These are phyloP conservation scores for Stereocaulon alpinum DNA, from an alignment of 495 filamentous ascomycete genomes.

Conservation along the genomic window DNA sequence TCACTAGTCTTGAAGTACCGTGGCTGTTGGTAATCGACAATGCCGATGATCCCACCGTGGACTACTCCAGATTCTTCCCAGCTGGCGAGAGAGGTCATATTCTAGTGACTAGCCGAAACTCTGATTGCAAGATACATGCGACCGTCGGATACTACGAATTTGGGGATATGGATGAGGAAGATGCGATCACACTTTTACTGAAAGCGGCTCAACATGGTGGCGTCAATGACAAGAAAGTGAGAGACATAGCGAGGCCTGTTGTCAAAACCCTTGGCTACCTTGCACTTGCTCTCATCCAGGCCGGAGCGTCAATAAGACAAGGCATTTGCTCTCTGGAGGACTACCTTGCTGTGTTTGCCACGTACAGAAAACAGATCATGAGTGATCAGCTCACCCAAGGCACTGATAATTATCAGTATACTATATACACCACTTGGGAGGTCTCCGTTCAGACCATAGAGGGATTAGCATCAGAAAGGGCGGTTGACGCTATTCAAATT, in stretches of 20 bases:
- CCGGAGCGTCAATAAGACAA: slow-evolving; percentile 27
- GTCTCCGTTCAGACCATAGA: slow-evolving; percentile 25
- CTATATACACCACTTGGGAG: slow-evolving; percentile 29
- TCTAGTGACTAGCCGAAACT: slow-evolving; percentile 37
- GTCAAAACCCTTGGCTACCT: slow-evolving; percentile 28
- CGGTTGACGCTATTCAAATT: slow-evolving; percentile 24
- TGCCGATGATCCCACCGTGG: slow-evolving; percentile 33
- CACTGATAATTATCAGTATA: slow-evolving; percentile 16
- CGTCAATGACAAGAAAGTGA: not conserved
- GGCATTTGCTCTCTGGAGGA: slow-evolving; percentile 25
- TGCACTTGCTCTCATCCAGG: slow-evolving; percentile 31
- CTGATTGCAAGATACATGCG: slow-evolving; percentile 22
- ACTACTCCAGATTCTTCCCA: slow-evolving; percentile 30
- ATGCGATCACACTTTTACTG: slow-evolving; percentile 29
- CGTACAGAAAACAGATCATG: slow-evolving; percentile 17
- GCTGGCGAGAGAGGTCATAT: slow-evolving; percentile 27
- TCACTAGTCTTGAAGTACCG: slow-evolving; percentile 24
- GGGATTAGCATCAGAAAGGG: slow-evolving; percentile 10
- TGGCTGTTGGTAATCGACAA: slow-evolving; percentile 42
- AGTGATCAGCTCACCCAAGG: slow-evolving; percentile 6
- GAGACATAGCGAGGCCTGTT: slow-evolving; percentile 21
- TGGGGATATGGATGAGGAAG: slow-evolving; percentile 25
- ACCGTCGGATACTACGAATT: slow-evolving; percentile 27
- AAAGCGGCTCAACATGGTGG: slow-evolving; percentile 16
- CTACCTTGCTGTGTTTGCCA: slow-evolving; percentile 25